A percentile compares a stretch with the other conserved stretches of the same genome.
Evolutionary conservation across 2,329 filamentous ascomycete species (phyloP).

Genomic region (Fusarium denticulatum): DNA sequence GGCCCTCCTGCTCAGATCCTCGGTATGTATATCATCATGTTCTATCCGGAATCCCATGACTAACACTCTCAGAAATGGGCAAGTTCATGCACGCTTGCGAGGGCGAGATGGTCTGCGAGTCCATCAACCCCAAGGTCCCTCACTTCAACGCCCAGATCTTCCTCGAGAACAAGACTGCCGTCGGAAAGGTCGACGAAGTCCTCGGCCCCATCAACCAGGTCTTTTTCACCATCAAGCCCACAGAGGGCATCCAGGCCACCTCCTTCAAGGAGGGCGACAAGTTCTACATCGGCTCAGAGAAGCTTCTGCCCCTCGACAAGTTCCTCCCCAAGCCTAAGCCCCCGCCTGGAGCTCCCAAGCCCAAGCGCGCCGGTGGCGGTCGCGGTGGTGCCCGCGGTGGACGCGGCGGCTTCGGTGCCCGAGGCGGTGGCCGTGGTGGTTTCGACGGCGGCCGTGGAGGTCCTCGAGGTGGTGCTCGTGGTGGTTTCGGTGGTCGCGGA

Average conservation of each 20-base stretch:
- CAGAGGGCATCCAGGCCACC: conserved; percentile 92
- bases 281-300: conserved; percentile 95
- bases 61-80: conserved; percentile 78
- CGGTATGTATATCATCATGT: conserved; percentile 41
- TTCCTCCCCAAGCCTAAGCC: conserved; percentile 96
- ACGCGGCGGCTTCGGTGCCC: conserved; percentile 49
- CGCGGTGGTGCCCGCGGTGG: conserved; percentile 52
- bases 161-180: conserved; percentile 96
- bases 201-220: conserved; percentile 97
- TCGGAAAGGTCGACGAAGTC: conserved; percentile 98
- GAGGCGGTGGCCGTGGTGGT: conserved; percentile 47
- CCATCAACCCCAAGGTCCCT: conserved; percentile 92
- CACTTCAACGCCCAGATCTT: conserved; percentile 99
- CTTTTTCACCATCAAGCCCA: conserved; percentile 97
- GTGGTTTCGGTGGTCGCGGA: conserved; percentile 36
- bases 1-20: conserved; percentile 52
- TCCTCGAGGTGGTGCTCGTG: conserved; percentile 45
- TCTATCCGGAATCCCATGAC: background rate
- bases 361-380: conserved; percentile 68
- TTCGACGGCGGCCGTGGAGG: conserved; percentile 50
- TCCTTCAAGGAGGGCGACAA: conserved; percentile 98
- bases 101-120: conserved; percentile 97
- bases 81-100: conserved; percentile 93
- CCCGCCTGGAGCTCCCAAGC: conserved; percentile 69
- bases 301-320: conserved; percentile 92